Base-by-base conservation (phyloP, 257 asterid genomes). In the Penstemon barbatus region DNA sequence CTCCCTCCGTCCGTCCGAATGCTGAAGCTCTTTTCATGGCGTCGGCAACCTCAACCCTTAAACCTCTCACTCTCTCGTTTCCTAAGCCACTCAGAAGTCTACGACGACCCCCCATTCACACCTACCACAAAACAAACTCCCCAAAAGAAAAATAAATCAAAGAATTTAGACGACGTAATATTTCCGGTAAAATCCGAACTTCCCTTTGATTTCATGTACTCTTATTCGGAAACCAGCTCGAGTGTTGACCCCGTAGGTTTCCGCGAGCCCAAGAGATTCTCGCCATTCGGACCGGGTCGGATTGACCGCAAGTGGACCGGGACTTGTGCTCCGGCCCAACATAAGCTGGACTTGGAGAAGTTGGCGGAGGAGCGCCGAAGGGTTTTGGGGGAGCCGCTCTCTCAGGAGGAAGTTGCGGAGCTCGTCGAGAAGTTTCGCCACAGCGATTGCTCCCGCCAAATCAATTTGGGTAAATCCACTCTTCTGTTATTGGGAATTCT, bases 261-360 rank as follows among this genome's bases (percentile, higher is more conserved):
- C 58, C 92, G 96, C 0, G 97, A 89, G 72, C 89, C 96, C 13
- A 80, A 79, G 39, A 76, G 77, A 67, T 92, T 84, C 77, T 92
- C 97, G 6, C 97, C 97, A 5, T 92, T 92, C 68, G 97, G 97
- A 0, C 97, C 92, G 8, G 95, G 91, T 43, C 87, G 96, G 60
- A 74, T 92, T 52, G 97, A 89, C 50, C 81, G 97, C 65, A 78
- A 78, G 48, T 92, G 97, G 98, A 87, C 92, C 5, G 96, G 97
- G 67, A 79, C 93, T 36, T 71, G 81, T 19, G 94, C 96, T 64
- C 95, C 88, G 19, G 78, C 78, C 15, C 51, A 57, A 73, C 66
- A 61, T 53, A 63, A 74, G 65, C 75, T 25, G 71, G 87, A 84
- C 74, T 61, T 66, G 72, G 88, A 83, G 64, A 75, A 82, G 70